These are phyloP conservation scores for Rhipidocladum racemiflorum DNA, from an alignment of 176 grass and related monocot species.

Conservation along the genomic window DNA sequence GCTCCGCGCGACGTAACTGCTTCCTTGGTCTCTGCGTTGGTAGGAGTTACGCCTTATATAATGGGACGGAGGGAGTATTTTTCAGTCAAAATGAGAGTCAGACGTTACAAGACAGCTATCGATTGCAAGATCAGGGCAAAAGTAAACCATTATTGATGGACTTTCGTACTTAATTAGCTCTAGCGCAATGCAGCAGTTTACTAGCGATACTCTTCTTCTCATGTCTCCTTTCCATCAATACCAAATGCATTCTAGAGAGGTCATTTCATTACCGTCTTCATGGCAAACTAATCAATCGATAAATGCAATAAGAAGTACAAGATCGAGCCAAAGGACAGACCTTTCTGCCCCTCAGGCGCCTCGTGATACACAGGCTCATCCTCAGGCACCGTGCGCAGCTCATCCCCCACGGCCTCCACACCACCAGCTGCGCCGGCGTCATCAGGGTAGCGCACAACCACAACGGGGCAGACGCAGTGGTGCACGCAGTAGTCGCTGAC, in stretches of 20 bases:
- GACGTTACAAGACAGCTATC: background rate
- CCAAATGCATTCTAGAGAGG: background rate
- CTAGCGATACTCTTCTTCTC: background rate
- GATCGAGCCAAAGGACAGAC: conserved; percentile 19
- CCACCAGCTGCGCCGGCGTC: conserved; percentile 10
- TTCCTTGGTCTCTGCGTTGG: too few relatives aligned
- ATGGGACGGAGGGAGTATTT: too few relatives aligned
- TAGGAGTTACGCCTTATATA: too few relatives aligned
- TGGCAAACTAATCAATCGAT: background rate
- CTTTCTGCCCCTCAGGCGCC: conserved; percentile 57
- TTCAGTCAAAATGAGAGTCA: background rate
- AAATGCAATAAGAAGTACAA: background rate
- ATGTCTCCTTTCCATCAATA: background rate
- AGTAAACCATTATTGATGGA: background rate
- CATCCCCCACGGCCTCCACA: conserved; percentile 33
- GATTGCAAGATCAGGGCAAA: background rate
- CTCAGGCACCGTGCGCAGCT: conserved; percentile 57
- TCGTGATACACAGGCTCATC: conserved; percentile 63
- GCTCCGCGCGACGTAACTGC: too few relatives aligned
- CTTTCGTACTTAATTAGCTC: background rate
- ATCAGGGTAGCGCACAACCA: conserved; percentile 76
- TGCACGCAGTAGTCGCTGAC: conserved; percentile 97
- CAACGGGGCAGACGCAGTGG: conserved; percentile 85
- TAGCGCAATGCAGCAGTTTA: background rate
- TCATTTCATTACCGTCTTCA: background rate